Conservation (phyloP, 2,329 filamentous ascomycete species). For the Clonostachys rosea region DNA sequence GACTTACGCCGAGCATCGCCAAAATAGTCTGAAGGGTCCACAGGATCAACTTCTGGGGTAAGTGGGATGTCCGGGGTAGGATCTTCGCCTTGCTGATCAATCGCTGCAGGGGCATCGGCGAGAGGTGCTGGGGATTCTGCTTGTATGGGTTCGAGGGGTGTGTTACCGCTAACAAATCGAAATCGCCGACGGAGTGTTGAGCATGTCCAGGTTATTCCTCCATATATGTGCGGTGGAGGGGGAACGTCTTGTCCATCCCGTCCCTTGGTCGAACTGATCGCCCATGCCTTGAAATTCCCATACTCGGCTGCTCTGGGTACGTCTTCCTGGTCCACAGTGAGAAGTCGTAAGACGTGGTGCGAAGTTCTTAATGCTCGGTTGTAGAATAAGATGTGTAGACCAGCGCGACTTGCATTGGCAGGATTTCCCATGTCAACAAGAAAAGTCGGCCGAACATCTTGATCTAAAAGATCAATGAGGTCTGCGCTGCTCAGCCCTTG, state of each 20-base stretch:
- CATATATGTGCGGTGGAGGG: conserved; percentile 54
- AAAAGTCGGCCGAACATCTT: conserved; percentile 73
- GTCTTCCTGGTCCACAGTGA: conserved; percentile 44
- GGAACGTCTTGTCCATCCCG: conserved; percentile 47
- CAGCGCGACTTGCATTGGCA: conserved; percentile 45
- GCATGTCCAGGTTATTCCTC: conserved; percentile 64
- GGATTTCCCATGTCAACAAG: conserved; percentile 63
- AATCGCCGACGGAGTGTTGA: conserved; percentile 65
- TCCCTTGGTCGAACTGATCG: conserved; percentile 48
- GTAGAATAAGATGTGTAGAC: conserved; percentile 60
- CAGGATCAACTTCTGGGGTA: conserved; percentile 16
- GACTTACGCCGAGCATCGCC: conserved; percentile 18
- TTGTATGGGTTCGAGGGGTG: conserved; percentile 21
- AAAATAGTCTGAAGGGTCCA: conserved; percentile 35
- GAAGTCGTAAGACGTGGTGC: conserved; percentile 47
- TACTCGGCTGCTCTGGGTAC: conserved; percentile 42
- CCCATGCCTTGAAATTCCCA: conserved; percentile 65
- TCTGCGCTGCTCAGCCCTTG: conserved; percentile 60
- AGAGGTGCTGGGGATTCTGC: conserved; percentile 31
- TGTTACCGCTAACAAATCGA: conserved; percentile 60
- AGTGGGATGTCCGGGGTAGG: conserved; percentile 28
- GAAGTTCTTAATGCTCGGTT: conserved; percentile 63
- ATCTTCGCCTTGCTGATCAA: conserved; percentile 23
- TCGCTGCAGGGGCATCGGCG: conserved; percentile 24
- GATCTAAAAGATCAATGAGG: conserved; percentile 68